Conservation (phyloP, 2,329 filamentous ascomycete species). For the Helicocarpus griseus region DNA sequence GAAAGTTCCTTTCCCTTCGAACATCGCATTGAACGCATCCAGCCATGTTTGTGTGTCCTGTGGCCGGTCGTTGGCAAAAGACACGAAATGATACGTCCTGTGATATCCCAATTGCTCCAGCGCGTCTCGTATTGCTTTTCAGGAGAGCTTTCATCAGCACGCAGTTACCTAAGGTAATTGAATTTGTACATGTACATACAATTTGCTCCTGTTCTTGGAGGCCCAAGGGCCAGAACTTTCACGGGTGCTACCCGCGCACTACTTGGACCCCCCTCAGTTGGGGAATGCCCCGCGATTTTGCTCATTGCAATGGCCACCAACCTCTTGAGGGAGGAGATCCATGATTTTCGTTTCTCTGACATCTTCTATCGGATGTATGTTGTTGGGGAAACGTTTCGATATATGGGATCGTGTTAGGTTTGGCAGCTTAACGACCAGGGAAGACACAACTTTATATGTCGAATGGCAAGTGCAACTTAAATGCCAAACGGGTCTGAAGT, state of each 20-base stretch:
- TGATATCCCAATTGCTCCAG: slow-evolving; percentile 57
- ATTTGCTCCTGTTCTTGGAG: slow-evolving; percentile 7
- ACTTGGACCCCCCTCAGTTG: too few relatives aligned
- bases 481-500: too few relatives aligned
- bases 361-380: too few relatives aligned
- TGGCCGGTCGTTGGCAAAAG: slow-evolving; percentile 57
- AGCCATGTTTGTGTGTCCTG: slow-evolving; percentile 61
- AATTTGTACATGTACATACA: slow-evolving; percentile 4
- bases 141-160: background rate
- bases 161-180: background rate
- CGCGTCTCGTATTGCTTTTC: slow-evolving; percentile 52
- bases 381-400: too few relatives aligned
- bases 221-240: slow-evolving; percentile 8
- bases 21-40: slow-evolving; percentile 56
- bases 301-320: too few relatives aligned
- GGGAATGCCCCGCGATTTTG: background rate
- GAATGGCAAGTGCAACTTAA: too few relatives aligned
- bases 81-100: slow-evolving; percentile 67
- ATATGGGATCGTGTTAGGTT: too few relatives aligned
- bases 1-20: slow-evolving; percentile 52
- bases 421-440: too few relatives aligned
- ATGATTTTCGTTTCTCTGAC: too few relatives aligned
- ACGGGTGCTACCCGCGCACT: slow-evolving; percentile 7
- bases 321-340: too few relatives aligned
- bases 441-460: too few relatives aligned